Conservation (phyloP, 768 basidiomycete species). For the Exsudoporus frostii region DNA sequence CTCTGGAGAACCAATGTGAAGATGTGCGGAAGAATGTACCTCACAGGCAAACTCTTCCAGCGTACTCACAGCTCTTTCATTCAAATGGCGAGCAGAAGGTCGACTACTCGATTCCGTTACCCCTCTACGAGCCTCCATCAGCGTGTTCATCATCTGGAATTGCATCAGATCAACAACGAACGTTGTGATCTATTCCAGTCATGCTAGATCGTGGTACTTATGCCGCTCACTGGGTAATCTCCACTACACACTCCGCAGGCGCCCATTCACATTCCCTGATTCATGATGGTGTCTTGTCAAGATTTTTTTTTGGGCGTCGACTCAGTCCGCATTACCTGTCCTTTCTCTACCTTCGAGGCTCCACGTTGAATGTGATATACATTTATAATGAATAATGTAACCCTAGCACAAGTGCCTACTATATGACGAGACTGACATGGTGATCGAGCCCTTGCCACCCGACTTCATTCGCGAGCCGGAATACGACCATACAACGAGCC, state of each 20-base stretch:
- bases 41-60: constrained; percentile 47
- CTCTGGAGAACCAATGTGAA: constrained; percentile 1
- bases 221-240: not conserved
- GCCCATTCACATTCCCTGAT: not conserved
- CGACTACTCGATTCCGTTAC: constrained; percentile 61
- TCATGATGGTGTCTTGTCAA: not conserved
- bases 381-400: not conserved
- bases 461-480: too few relatives aligned
- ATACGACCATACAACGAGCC: too few relatives aligned
- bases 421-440: too few relatives aligned
- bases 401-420: not conserved
- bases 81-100: constrained; percentile 69
- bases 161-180: constrained; percentile 5
- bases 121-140: constrained; percentile 52
- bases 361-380: not conserved
- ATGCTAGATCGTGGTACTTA: not conserved
- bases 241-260: not conserved
- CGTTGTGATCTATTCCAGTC: not conserved
- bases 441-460: too few relatives aligned
- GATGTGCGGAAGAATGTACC: constrained; percentile 15
- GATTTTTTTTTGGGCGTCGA: constrained; percentile 3
- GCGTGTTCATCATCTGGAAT: constrained; percentile 2
- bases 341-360: not conserved
- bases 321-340: constrained; percentile 8
- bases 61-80: constrained; percentile 78